Conservation (phyloP, 2,329 filamentous ascomycete species). For the Malbranchea cinnamomea region DNA sequence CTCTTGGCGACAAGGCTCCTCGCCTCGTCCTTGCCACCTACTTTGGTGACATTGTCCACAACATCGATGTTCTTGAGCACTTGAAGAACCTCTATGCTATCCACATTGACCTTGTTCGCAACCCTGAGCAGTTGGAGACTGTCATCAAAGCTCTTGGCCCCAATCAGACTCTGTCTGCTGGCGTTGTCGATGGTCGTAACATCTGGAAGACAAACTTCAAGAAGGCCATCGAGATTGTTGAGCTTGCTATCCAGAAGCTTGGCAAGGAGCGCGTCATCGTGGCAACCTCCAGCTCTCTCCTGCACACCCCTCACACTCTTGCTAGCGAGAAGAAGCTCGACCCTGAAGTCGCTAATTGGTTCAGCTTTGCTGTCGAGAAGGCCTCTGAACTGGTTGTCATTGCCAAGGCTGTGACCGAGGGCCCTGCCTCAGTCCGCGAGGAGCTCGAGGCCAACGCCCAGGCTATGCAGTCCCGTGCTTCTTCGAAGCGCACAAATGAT, state of each 20-base stretch:
- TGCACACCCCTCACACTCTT: slow-evolving; percentile 96
- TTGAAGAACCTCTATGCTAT: slow-evolving; percentile 61
- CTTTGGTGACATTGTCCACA: slow-evolving; percentile 99
- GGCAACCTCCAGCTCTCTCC: slow-evolving; percentile 90
- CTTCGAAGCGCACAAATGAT: slow-evolving; percentile 92
- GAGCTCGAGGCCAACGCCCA: slow-evolving; percentile 95
- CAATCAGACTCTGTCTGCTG: slow-evolving; percentile 80
- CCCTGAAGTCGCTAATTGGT: slow-evolving; percentile 88
- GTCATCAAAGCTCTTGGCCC: slow-evolving; percentile 70
- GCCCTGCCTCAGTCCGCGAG: slow-evolving; percentile 69
- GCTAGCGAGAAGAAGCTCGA: slow-evolving; percentile 98
- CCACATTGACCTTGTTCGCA: slow-evolving; percentile 92
- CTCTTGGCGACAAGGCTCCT: slow-evolving; percentile 63
- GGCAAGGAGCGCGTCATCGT: slow-evolving; percentile 96
- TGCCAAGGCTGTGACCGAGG: slow-evolving; percentile 91
- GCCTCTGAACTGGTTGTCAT: slow-evolving; percentile 77
- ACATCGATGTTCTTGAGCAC: slow-evolving; percentile 76
- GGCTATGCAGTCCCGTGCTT: slow-evolving; percentile 78
- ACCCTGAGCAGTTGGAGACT: slow-evolving; percentile 89
- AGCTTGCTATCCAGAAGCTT: slow-evolving; percentile 84
- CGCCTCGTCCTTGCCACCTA: slow-evolving; percentile 88
- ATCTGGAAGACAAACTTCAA: slow-evolving; percentile 99
- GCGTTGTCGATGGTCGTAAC: slow-evolving; percentile 97
- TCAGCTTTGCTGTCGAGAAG: slow-evolving; percentile 97
- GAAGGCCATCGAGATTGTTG: slow-evolving; percentile 77